Conservation (phyloP, 345 rosid species). For the Eutrema japonicum region DNA sequence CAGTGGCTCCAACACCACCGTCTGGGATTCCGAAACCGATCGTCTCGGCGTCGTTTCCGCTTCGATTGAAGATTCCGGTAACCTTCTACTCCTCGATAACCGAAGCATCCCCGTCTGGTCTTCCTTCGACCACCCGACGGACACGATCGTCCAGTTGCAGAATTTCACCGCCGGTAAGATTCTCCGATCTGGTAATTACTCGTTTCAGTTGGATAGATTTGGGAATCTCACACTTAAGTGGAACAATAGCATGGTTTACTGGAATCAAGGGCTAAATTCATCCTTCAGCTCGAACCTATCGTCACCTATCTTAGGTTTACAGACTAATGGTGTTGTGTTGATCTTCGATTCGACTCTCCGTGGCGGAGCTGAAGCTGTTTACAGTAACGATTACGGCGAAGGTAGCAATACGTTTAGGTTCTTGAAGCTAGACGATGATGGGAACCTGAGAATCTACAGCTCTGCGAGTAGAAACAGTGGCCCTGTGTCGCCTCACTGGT, state of each 20-base stretch:
- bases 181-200: constrained; percentile 59
- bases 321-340: constrained; percentile 49
- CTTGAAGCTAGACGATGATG: constrained; percentile 59
- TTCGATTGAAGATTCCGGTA: constrained; percentile 61
- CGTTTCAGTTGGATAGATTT: constrained; percentile 46
- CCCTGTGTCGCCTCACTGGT: constrained; percentile 47
- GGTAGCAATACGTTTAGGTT: constrained; percentile 58
- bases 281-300: constrained; percentile 51
- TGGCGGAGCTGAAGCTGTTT: constrained; percentile 41
- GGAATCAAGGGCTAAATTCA: constrained; percentile 64
- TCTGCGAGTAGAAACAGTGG: constrained; percentile 37
- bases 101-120: constrained; percentile 57
- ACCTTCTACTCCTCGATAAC: constrained; percentile 51
- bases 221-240: constrained; percentile 68
- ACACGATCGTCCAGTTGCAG: constrained; percentile 62
- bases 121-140: constrained; percentile 59
- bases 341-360: constrained; percentile 43
- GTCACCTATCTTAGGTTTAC: constrained; percentile 51
- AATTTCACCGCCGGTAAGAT: constrained; percentile 47
- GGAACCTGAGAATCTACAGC: constrained; percentile 68
- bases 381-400: constrained; percentile 62
- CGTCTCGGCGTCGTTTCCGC: constrained; percentile 54
- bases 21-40: constrained; percentile 67
- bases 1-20: constrained; percentile 57
- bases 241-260: constrained; percentile 53